These are phyloP conservation scores for Populus davidiana DNA, from an alignment of 345 rosid genomes.

Conservation along the genomic window DNA sequence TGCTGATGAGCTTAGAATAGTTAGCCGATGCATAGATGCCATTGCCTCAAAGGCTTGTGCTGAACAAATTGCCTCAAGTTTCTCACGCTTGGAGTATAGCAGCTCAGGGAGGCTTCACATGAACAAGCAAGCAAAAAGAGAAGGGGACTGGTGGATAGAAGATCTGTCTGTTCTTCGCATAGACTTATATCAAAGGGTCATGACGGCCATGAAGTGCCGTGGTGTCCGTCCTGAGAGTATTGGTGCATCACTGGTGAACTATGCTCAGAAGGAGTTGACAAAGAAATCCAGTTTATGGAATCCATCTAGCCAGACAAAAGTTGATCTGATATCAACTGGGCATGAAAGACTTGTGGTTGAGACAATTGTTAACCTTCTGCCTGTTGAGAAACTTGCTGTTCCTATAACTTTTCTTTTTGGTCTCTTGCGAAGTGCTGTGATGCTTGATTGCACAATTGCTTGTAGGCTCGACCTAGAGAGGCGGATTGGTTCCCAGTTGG, in stretches of 20 bases:
- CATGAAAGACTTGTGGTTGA: constrained; percentile 76
- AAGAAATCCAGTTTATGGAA: constrained; percentile 69
- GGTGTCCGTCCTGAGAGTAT: constrained; percentile 97
- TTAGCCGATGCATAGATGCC: constrained; percentile 79
- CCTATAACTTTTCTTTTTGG: constrained; percentile 88
- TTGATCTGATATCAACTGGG: constrained; percentile 44
- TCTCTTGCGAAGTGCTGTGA: constrained; percentile 78
- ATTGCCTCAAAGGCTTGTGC: constrained; percentile 89
- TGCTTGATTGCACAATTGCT: constrained; percentile 71
- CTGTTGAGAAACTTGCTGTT: constrained; percentile 82
- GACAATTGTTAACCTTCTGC: constrained; percentile 74
- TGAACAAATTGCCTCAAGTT: constrained; percentile 94
- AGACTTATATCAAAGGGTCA: constrained; percentile 74
- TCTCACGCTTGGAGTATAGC: constrained; percentile 90
- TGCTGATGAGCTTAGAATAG: constrained; percentile 80
- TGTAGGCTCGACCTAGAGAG: constrained; percentile 90
- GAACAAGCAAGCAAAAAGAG: constrained; percentile 76
- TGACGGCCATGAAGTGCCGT: constrained; percentile 89
- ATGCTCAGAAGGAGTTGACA: constrained; percentile 86
- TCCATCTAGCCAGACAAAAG: constrained; percentile 46
- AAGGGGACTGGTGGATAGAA: constrained; percentile 95
- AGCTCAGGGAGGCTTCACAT: constrained; percentile 97
- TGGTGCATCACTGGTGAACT: constrained; percentile 76
- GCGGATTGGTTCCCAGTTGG: constrained; percentile 85
- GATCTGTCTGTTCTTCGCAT: constrained; percentile 82